phyloP scores from a whole-genome alignment of 768 basidiomycete genomes.

The Naematelia aurantialba region DNA sequence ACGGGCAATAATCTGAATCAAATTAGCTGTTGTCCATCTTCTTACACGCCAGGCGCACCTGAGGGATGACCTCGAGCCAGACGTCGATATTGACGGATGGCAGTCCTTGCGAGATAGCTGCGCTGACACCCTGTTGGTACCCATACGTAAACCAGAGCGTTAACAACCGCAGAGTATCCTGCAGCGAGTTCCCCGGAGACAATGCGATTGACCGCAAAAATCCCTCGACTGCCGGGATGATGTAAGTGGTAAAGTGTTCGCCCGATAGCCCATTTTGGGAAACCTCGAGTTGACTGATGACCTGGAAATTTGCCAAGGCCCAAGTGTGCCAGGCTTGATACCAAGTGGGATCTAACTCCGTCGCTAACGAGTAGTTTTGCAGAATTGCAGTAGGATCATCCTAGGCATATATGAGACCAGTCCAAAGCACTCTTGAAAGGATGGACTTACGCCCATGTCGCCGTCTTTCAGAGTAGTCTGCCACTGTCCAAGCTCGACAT shows the following conservation, averaged over 20 bases:
- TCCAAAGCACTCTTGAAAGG: background rate
- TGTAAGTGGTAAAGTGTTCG: slow-evolving; percentile 69
- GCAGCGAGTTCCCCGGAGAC: slow-evolving; percentile 82
- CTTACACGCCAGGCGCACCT: slow-evolving; percentile 58
- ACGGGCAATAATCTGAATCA: slow-evolving; percentile 82
- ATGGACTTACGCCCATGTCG: slow-evolving; percentile 66
- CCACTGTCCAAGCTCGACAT: slow-evolving; percentile 96
- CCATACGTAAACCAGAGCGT: slow-evolving; percentile 99
- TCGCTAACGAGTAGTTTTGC: slow-evolving; percentile 77
- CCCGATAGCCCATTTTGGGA: slow-evolving; percentile 62
- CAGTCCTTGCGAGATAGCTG: slow-evolving; percentile 83
- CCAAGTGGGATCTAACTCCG: slow-evolving; percentile 90
- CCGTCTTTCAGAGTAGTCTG: slow-evolving; percentile 73
- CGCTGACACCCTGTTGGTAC: slow-evolving; percentile 78
- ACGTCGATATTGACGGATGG: slow-evolving; percentile 89
- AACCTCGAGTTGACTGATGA: slow-evolving; percentile 74
- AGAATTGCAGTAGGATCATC: slow-evolving; percentile 76
- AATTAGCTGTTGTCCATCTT: background rate
- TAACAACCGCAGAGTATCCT: slow-evolving; percentile 86
- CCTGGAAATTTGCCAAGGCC: slow-evolving; percentile 94
- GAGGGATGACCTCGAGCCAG: slow-evolving; percentile 97
- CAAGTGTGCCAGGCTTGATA: slow-evolving; percentile 99
- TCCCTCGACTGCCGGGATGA: slow-evolving; percentile 80
- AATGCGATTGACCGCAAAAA: slow-evolving; percentile 94
- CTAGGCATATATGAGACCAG: slow-evolving; percentile 51